Base-by-base conservation (phyloP, 257 asterid genomes). In the Capsicum pubescens region DNA sequence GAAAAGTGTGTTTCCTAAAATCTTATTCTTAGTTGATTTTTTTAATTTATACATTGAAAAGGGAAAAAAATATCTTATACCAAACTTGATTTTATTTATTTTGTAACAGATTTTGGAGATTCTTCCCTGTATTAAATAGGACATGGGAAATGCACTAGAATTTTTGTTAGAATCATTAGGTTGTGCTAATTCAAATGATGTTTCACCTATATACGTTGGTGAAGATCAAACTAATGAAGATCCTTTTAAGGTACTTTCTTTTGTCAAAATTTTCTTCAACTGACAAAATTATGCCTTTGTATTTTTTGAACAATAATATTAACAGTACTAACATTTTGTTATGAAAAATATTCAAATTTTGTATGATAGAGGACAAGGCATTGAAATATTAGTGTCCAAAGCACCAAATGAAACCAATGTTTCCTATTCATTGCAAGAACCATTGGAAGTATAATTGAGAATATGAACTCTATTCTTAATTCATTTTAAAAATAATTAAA, bases 391-490 rank as follows among this genome's bases (percentile, higher is more conserved):
- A 48, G 97, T 94, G 17, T 89, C 97, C 36, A 91, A 89, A 84
- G 72, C 68, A 72, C 93, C 98, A 0, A 94, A 89, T 79, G 96
- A 94, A 86, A 93, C 96, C 1, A 90, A 86, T 61, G 98, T 96
- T 3, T 88, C 91, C 0, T 92, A 91, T 88, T 85, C 94, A 36
- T 88, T 94, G 90, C 91, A 91, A 90, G 95, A 93, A 64, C 96
- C 97, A 55, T 85, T 85, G 13, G 93, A 94, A 93, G 55, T 84
- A 83, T 17, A 32, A 3, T 39, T 21, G 39, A 61, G 21, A 19
- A 61, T 61, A 61, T 61, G 1, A n/a, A 17, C 68, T 61, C 15
- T 61, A 61, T 61, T 17, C 13, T 3, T 59, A 59, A n/a, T 19
- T 26, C 2, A 19, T 60, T n/a, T 60, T 16, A 3, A 60, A n/a